Conservation (phyloP, 345 rosid species). For the Eucalyptus polyanthemos region DNA sequence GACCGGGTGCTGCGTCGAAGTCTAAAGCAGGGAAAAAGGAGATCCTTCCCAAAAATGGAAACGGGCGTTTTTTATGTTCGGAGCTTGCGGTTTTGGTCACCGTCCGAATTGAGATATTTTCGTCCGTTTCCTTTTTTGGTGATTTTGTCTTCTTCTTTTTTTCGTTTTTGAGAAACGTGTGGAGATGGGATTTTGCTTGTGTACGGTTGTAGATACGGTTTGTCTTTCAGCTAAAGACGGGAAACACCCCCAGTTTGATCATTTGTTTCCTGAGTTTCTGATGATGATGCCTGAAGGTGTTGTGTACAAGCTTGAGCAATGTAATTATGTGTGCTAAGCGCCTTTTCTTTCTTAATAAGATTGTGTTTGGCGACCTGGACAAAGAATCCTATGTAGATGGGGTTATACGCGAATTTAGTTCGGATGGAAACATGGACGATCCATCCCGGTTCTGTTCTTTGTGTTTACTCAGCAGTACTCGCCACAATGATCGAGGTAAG, state of each 20-base stretch:
- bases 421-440: not conserved
- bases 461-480: not conserved
- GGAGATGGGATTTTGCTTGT: not conserved
- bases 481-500: too few species aligned
- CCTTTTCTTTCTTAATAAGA: not conserved
- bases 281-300: not conserved
- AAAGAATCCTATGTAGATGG: not conserved
- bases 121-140: not conserved
- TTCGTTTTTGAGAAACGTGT: not conserved
- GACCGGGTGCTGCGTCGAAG: constrained; percentile 44
- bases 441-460: not conserved
- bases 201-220: not conserved
- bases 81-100: not conserved
- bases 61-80: not conserved
- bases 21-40: not conserved
- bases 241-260: not conserved
- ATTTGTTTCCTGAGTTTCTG: not conserved
- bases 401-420: not conserved
- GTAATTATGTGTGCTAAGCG: not conserved
- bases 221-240: not conserved
- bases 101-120: not conserved
- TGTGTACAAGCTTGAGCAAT: not conserved
- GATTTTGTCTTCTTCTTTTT: not conserved
- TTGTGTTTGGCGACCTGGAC: not conserved
- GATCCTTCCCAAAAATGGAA: not conserved